phyloP scores from a whole-genome alignment of 495 filamentous ascomycete species.

The Aspergillus sparsus region DNA sequence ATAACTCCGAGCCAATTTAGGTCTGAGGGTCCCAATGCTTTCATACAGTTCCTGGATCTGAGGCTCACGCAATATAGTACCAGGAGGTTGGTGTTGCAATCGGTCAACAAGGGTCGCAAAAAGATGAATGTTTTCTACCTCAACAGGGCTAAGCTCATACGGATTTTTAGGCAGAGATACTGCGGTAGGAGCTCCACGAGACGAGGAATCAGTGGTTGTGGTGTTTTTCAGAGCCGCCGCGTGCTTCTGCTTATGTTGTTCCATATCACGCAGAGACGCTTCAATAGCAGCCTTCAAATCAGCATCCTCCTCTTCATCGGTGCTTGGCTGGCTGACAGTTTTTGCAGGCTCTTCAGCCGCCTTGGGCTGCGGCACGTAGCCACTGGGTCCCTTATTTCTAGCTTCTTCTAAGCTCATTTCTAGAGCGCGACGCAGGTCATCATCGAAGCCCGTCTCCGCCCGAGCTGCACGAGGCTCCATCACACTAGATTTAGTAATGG shows the following conservation, averaged over 20 bases:
- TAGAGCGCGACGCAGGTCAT: constrained; percentile 87
- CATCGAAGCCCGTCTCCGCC: constrained; percentile 87
- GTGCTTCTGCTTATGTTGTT: constrained; percentile 92
- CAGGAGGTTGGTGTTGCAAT: constrained; percentile 90
- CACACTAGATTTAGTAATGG: constrained; percentile 53
- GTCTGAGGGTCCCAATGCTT: constrained; percentile 86
- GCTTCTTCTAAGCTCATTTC: constrained; percentile 97
- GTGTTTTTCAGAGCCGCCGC: constrained; percentile 74
- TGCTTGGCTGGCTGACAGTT: constrained; percentile 15
- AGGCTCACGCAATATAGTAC: constrained; percentile 90
- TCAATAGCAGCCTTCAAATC: constrained; percentile 96
- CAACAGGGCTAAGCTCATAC: constrained; percentile 90
- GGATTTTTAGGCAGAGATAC: constrained; percentile 75
- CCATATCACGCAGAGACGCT: constrained; percentile 96
- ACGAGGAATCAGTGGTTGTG: constrained; percentile 36
- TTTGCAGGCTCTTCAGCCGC: constrained; percentile 36
- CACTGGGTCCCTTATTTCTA: constrained; percentile 67
- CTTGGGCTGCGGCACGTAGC: constrained; percentile 67
- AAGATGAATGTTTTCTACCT: constrained; percentile 96
- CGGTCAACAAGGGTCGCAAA: constrained; percentile 94
- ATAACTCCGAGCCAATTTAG: constrained; percentile 93
- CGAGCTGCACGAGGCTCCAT: constrained; percentile 91
- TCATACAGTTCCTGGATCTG: constrained; percentile 99
- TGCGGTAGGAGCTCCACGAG: constrained; percentile 29
- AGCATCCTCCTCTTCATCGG: constrained; percentile 68